These are phyloP conservation scores for Coccinonectria pachysandricola DNA, from an alignment of 2,329 filamentous ascomycete genomes.

Conservation along the genomic window DNA sequence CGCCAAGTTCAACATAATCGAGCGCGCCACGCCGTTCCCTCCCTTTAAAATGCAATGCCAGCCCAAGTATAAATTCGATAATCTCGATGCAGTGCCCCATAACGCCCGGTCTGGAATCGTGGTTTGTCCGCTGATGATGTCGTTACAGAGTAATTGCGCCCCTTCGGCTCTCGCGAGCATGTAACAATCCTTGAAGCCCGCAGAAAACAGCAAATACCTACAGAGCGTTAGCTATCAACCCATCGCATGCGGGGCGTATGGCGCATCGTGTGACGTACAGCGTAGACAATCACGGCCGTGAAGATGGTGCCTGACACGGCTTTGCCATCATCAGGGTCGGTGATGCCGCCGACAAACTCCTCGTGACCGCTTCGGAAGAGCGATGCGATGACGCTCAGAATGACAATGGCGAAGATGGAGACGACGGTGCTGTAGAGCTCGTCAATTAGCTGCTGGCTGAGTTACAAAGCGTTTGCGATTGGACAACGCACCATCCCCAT, in stretches of 20 bases:
- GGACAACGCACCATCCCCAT: constrained; percentile 71
- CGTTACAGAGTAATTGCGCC: constrained; percentile 68
- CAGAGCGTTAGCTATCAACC: constrained; percentile 1
- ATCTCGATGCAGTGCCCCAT: constrained; percentile 13
- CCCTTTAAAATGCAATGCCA: constrained; percentile 16
- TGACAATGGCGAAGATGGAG: constrained; percentile 53
- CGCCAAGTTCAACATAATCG: no score
- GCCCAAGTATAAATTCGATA: constrained; percentile 18
- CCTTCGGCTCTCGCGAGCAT: constrained; percentile 70
- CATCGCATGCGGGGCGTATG: no score
- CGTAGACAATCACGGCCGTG: constrained; percentile 78
- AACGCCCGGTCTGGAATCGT: constrained; percentile 19
- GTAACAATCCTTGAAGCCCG: constrained; percentile 76
- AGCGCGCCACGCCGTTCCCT: constrained; percentile 1
- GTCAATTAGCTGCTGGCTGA: constrained; percentile 13
- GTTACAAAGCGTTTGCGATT: constrained; percentile 6
- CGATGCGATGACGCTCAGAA: constrained; percentile 53
- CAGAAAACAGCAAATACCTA: constrained; percentile 92
- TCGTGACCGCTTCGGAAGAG: constrained; percentile 76
- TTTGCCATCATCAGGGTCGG: constrained; percentile 61
- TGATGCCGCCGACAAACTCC: constrained; percentile 66
- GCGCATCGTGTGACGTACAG: no score
- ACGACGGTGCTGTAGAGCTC: constrained; percentile 54
- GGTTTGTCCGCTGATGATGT: constrained; percentile 10
- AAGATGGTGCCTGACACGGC: constrained; percentile 81